Evolutionary conservation across 1,284 basidiomycete genomes (phyloP).

Genomic region (Cutaneotrichosporon sp.): DNA sequence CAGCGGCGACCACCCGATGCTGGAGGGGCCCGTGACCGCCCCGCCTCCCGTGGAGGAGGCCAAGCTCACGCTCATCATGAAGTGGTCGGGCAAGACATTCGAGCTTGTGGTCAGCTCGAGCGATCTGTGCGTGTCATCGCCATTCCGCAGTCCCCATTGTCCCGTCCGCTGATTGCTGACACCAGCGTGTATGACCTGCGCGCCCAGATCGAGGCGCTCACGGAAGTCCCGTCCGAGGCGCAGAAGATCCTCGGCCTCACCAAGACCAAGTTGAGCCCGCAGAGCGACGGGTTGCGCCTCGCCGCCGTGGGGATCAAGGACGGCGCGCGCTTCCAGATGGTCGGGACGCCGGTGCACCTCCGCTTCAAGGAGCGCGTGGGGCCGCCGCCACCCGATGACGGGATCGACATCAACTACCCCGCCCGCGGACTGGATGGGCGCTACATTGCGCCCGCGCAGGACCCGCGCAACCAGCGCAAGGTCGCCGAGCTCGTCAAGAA

Average conservation of each 20-base stretch:
- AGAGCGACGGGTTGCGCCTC: slow-evolving; percentile 58
- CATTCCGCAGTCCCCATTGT: background rate
- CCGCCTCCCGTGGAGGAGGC: slow-evolving; percentile 2
- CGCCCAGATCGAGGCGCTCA: slow-evolving; percentile 63
- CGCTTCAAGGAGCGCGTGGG: slow-evolving; percentile 71
- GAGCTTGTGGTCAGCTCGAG: slow-evolving; percentile 15
- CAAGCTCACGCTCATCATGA: slow-evolving; percentile 15
- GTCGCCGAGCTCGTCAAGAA: slow-evolving; percentile 70
- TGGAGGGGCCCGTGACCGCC: background rate
- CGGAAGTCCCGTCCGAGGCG: slow-evolving; percentile 76
- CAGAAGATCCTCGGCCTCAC: slow-evolving; percentile 72
- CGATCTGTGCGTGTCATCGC: slow-evolving; percentile 16
- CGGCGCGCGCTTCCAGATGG: slow-evolving; percentile 73
- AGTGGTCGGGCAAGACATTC: slow-evolving; percentile 21
- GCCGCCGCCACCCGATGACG: slow-evolving; percentile 61
- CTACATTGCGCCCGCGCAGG: slow-evolving; percentile 64
- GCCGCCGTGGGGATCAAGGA: slow-evolving; percentile 59
- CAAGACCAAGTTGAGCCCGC: slow-evolving; percentile 77
- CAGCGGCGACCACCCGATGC: background rate
- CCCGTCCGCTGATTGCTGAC: background rate
- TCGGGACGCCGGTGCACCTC: slow-evolving; percentile 78
- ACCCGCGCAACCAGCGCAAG: slow-evolving; percentile 75
- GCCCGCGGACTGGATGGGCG: slow-evolving; percentile 56
- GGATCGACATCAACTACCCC: slow-evolving; percentile 75
- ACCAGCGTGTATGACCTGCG: slow-evolving; percentile 53